Evolutionary conservation across 768 basidiomycete species (phyloP), one percentile per base, ranked within the genome.

Genomic region (Gymnopilus dilepis): DNA sequence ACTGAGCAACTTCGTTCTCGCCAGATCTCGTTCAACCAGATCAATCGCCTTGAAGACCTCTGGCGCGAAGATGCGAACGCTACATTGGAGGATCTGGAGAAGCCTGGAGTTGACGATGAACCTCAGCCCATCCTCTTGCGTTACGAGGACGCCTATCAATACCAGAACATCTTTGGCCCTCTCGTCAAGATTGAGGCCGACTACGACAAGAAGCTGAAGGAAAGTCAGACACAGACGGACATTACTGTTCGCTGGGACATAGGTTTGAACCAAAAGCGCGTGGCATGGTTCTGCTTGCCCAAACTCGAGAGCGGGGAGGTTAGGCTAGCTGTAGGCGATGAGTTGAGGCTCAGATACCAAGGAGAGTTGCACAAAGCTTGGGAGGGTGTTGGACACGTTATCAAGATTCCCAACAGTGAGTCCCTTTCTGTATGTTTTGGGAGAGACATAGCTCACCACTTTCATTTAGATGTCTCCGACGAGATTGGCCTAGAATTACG

Each of bases 161-260:
- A 99, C 74, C 97, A 99, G 79, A 99, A 99, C 72, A 99, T 99
- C 58, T 97, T 99, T 70, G 97, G 97, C 4, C 97, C 97, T 15
- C 85, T 99, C 47, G 97, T 99, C 76, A 99, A 99, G 80, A 99
- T 99, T 67, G 97, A 99, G 72, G 97, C 97, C 2, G 97, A 99
- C 78, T 99, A 98, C 70, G 97, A 99, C 73, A 98, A 98, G 78
- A 86, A 90, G 57, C 83, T 99, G 69, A 99, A 99, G 77, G 97
- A 99, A 75, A 94, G 94, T 62, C 97, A 99, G 78, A 99, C 97
- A 0, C 97, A 99, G 78, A 97, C 93, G 4, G 94, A 97, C 64
- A 96, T 99, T 70, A 88, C 89, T 26, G 91, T 99, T 22, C 82
- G 97, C 45, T 99, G 97, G 97, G 97, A 99, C 76, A 80, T 99